phyloP scores from a whole-genome alignment of 2,329 filamentous ascomycete species.

The Mycosphaerella sp. region DNA sequence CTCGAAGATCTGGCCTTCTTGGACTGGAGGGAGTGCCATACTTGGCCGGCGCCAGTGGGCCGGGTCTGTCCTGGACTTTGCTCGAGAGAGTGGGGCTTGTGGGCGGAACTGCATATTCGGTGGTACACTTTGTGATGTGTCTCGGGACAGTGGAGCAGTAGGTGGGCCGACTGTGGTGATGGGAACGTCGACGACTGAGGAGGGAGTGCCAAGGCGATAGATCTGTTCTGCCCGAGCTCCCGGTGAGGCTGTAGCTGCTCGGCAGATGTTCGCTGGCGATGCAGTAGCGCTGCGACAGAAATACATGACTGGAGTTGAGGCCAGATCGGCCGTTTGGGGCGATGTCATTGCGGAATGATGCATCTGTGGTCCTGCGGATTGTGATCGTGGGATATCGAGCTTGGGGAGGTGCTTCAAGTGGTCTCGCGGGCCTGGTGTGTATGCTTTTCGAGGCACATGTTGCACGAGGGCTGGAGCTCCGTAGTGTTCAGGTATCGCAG shows the following conservation, averaged over 20 bases:
- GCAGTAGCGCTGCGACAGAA: conserved; percentile 42
- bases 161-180: conserved; percentile 43
- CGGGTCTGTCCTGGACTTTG: conserved; percentile 36
- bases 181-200: conserved; percentile 86
- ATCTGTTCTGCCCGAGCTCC: conserved; percentile 39
- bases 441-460: conserved; percentile 29
- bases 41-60: conserved; percentile 57
- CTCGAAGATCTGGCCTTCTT: conserved; percentile 48
- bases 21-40: conserved; percentile 62
- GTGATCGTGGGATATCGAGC: conserved; percentile 49
- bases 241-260: conserved; percentile 77
- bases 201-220: conserved; percentile 77
- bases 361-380: conserved; percentile 35
- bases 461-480: conserved; percentile 32
- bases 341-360: conserved; percentile 15
- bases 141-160: conserved; percentile 64
- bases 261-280: conserved; percentile 55
- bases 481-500: conserved; percentile 20
- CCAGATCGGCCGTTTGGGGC: conserved; percentile 26
- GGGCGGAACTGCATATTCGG: conserved; percentile 79
- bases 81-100: conserved; percentile 31
- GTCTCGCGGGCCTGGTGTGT: conserved; percentile 42
- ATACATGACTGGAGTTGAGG: conserved; percentile 30
- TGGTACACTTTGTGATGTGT: conserved; percentile 82
- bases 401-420: conserved; percentile 52